These are phyloP conservation scores for Pseudonitzschia multiseries DNA, from an alignment of 108 stramenopile genomes.

Conservation along the genomic window DNA sequence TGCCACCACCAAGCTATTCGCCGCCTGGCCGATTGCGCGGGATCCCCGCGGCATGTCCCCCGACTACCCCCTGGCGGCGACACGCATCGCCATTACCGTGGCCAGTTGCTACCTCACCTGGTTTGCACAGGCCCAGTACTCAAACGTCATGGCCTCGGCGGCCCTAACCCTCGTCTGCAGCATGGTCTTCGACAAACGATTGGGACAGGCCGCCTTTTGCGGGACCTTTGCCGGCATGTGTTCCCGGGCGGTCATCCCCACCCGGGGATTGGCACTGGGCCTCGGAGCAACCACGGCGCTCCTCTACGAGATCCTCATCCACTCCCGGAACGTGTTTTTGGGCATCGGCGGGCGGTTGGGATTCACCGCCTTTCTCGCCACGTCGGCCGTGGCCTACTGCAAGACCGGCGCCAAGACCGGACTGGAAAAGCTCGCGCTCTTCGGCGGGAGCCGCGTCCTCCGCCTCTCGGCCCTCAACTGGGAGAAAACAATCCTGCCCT, in stretches of 20 bases:
- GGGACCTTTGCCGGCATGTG: constrained; percentile 67
- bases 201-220: constrained; percentile 61
- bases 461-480: constrained; percentile 24
- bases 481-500: constrained; percentile 6
- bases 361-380: constrained; percentile 53
- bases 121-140: constrained; percentile 12
- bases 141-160: constrained; percentile 36
- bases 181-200: constrained; percentile 15
- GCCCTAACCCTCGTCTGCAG: constrained; percentile 32
- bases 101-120: constrained; percentile 46
- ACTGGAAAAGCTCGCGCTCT: background rate
- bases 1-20: background rate
- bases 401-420: background rate
- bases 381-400: constrained; percentile 35
- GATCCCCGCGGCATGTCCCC: constrained; percentile 45
- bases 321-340: constrained; percentile 32
- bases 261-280: constrained; percentile 16
- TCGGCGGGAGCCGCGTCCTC: background rate
- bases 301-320: constrained; percentile 54
- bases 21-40: background rate
- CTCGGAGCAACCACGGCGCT: constrained; percentile 41
- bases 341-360: constrained; percentile 53
- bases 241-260: constrained; percentile 29
- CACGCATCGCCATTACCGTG: constrained; percentile 36
- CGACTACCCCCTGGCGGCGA: constrained; percentile 43